Evolutionary conservation across 2,329 filamentous ascomycete species (phyloP), one percentile per base, ranked within the genome.

Genomic region (Claviceps monticola): DNA sequence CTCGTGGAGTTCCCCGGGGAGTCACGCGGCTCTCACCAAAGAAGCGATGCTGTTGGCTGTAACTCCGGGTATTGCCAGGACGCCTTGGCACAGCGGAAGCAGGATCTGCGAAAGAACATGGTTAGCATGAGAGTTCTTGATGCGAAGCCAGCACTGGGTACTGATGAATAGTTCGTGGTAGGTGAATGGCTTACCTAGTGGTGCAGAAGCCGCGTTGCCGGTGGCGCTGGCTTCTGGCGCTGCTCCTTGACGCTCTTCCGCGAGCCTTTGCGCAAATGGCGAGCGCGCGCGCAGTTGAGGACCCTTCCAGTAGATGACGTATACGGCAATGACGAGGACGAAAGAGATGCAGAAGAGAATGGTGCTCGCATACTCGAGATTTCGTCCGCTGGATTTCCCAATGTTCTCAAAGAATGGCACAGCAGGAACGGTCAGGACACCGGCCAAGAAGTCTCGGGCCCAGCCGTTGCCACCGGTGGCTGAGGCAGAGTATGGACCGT

Each of bases 391-490:
- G 4, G 58, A 61, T 1, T 57, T 70, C 29, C 68, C 68, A 17
- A 84, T 80, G 58, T 83, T 79, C 47, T 66, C 60, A 64, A 80
- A 82, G 66, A 83, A 80, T 0, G 84, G 83, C 0, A 76, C 76
- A 0, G 83, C 79, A 14, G 82, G 83, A 48, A 87, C 72, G 0
- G 83, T 84, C 1, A 86, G 75, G 8, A 87, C 73, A 64, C 85
- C 84, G 2, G 84, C 85, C 0, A 88, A 69, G 65, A 88, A 82
- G 61, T 88, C 84, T 57, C 85, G 75, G 2, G 83, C 75, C 68
- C 84, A 87, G 1, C 84, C 85, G 56, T 88, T 88, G 19, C 84
- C 84, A 42, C 84, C 85, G 0, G 84, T 88, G 0, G 85, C 85
- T 0, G 83, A 86, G 1, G 84, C 84, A 2, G 83, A 79, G 62